Evolutionary conservation across 306 rosid genomes (phyloP).

Genomic region (Prunus fruticosa): DNA sequence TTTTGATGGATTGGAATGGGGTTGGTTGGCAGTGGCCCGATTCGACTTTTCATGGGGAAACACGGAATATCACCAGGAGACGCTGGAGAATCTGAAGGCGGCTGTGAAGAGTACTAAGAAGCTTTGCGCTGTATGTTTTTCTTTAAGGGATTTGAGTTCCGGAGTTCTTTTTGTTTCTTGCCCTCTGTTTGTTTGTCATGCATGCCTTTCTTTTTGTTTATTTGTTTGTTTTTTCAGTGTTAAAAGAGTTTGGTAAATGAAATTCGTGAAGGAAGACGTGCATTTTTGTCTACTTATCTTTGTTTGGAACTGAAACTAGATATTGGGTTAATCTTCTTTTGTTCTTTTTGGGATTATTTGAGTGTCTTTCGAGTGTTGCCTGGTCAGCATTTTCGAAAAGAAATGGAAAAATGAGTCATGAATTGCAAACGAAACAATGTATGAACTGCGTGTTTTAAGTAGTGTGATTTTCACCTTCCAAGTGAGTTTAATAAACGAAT

Average conservation of each 20-base stretch:
- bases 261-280: neutral
- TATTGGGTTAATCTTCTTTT: neutral
- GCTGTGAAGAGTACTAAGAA: slow-evolving; percentile 84
- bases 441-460: neutral
- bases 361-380: neutral
- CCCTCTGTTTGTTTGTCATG: neutral
- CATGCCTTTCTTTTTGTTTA: neutral
- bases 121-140: slow-evolving; percentile 89
- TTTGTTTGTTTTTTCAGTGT: neutral
- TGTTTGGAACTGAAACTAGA: neutral
- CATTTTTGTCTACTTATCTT: neutral
- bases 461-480: neutral
- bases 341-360: neutral
- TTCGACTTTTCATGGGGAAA: slow-evolving; percentile 92
- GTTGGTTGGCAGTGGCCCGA: slow-evolving; percentile 74
- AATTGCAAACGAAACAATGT: neutral
- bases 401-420: neutral
- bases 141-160: neutral
- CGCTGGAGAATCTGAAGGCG: slow-evolving; percentile 81
- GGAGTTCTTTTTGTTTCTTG: neutral
- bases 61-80: slow-evolving; percentile 79
- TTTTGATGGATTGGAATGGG: slow-evolving; percentile 11
- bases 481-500: neutral
- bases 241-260: neutral
- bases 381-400: neutral